Conservation (phyloP, 2,329 filamentous ascomycete species). For the Calonectria leucothoes region DNA sequence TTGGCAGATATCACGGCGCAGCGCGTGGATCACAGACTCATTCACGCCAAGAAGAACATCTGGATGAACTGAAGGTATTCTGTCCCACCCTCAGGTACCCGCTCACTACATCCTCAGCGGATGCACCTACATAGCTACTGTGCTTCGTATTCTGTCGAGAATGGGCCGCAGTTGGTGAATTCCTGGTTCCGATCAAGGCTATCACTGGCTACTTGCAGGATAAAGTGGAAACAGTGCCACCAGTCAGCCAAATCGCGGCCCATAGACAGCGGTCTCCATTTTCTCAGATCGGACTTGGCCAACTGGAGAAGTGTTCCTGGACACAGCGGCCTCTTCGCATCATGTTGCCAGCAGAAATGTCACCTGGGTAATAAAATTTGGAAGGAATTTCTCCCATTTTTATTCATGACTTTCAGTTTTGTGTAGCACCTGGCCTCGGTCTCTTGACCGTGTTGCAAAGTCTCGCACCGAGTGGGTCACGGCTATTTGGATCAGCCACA, state of each 20-base stretch:
- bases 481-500: neutral
- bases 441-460: neutral
- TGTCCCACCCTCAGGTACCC: too few relatives aligned
- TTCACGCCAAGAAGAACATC: too few relatives aligned
- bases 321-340: neutral
- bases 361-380: neutral
- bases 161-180: neutral
- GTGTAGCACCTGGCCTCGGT: neutral
- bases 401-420: neutral
- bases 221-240: neutral
- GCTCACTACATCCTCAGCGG: too few relatives aligned
- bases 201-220: neutral
- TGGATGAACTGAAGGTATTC: too few relatives aligned
- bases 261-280: neutral
- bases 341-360: neutral
- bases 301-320: neutral
- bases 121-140: too few relatives aligned
- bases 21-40: neutral
- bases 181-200: neutral
- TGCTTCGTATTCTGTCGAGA: too few relatives aligned
- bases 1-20: neutral
- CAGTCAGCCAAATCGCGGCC: neutral
- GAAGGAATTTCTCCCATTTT: neutral
- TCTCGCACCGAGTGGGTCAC: neutral
- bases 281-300: neutral